Base-by-base conservation (phyloP, 257 asterid species). In the Solanum pinnatisectum region DNA sequence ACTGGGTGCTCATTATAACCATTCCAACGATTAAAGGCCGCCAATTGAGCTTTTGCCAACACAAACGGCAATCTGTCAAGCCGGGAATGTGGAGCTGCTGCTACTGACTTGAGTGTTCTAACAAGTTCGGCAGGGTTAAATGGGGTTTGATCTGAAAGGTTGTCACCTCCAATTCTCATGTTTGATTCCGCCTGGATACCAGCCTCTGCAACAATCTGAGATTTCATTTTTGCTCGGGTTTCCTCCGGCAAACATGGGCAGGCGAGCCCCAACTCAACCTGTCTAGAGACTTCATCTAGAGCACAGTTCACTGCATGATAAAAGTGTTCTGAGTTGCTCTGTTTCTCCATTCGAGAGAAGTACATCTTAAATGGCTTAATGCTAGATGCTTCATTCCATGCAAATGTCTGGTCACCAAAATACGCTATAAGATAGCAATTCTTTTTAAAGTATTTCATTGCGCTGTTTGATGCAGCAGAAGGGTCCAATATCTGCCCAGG, bases 401-500 rank as follows among this genome's bases (percentile, higher is more conserved):
- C 97, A 91, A 94, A 96, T 30, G 98, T 90, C 87, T 90, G 90
- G 42, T 96, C 99, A 84, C 99, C 99, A 89, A 93, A 95, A 89
- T 95, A 96, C 2, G 97, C 95, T 44, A 95, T 89, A 90, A 96
- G 91, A 87, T 95, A 91, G 70, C 93, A 83, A 18, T 90, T 91
- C 59, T 73, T 90, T 93, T 92, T 94, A 9, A 60, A 88, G 90
- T 93, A 81, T 70, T 79, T 92, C 87, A 44, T 86, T 40, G 96
- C 98, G 76, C 89, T 90, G 73, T 90, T 87, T 1, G 99, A 92
- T 78, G 98, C 98, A 87, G 92, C 94, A 18, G 93, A 90, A 77
- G 98, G 93, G 59, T 90, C 92, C 88, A 94, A 89, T 88, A 96
- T 90, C 92, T 93, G 96, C 36, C 98, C 99, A 46, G 99, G 99